These are phyloP conservation scores for Dendrothele bispora DNA, from an alignment of 768 basidiomycete species.

Conservation along the genomic window DNA sequence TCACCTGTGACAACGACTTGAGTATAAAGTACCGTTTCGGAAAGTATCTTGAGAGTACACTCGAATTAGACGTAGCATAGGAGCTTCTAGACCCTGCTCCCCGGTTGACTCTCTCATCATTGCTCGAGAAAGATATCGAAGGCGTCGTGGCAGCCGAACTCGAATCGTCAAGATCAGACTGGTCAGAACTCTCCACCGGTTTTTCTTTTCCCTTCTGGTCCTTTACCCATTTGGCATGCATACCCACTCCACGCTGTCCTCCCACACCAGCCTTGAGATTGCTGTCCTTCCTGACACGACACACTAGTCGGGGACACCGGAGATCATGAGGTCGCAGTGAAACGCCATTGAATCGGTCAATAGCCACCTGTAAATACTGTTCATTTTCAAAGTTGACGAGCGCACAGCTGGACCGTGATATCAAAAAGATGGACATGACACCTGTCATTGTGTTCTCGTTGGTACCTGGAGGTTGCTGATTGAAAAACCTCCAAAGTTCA, in stretches of 20 bases:
- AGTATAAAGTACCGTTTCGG: constrained; percentile 92
- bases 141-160: not conserved
- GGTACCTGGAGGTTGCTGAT: constrained; percentile 18
- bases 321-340: constrained; percentile 69
- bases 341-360: constrained; percentile 69
- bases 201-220: constrained; percentile 48
- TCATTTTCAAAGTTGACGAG: constrained; percentile 86
- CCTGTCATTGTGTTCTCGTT: constrained; percentile 37
- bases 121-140: constrained; percentile 38
- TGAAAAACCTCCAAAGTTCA: constrained; percentile 87
- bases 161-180: constrained; percentile 11
- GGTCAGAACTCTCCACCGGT: constrained; percentile 3
- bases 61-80: constrained; percentile 81
- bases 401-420: constrained; percentile 92
- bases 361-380: constrained; percentile 61
- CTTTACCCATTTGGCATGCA: constrained; percentile 81
- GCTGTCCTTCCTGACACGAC: constrained; percentile 81
- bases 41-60: constrained; percentile 72
- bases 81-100: constrained; percentile 65
- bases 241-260: constrained; percentile 81
- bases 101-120: too few species aligned
- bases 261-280: constrained; percentile 90
- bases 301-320: constrained; percentile 77
- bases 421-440: constrained; percentile 86
- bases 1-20: constrained; percentile 80